These are phyloP conservation scores for Botrytis porri DNA, from an alignment of 2,329 filamentous ascomycete genomes.

Conservation along the genomic window DNA sequence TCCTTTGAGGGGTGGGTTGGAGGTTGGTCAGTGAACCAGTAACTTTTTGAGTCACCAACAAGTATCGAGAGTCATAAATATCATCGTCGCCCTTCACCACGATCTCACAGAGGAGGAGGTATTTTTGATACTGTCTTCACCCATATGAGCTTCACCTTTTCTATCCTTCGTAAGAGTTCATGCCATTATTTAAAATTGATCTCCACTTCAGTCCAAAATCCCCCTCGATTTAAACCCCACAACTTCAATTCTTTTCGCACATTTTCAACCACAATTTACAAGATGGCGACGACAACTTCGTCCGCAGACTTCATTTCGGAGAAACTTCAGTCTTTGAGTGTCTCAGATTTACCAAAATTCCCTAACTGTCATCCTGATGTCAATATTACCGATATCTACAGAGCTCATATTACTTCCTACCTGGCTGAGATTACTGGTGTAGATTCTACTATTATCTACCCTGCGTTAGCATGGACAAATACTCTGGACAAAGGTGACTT, in stretches of 20 bases:
- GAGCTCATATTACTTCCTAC: slow-evolving; percentile 69
- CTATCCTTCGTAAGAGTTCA: not conserved
- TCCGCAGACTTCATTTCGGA: slow-evolving; percentile 24
- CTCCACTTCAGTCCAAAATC: slow-evolving; percentile 18
- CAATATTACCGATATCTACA: slow-evolving; percentile 78
- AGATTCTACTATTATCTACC: slow-evolving; percentile 68
- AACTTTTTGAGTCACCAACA: not conserved
- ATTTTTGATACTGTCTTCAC: not conserved
- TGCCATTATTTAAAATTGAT: slow-evolving; percentile 3
- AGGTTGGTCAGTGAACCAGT: not conserved
- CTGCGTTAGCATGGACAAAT: slow-evolving; percentile 73
- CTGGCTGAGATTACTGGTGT: slow-evolving; percentile 68
- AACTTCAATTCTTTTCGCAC: slow-evolving; percentile 22
- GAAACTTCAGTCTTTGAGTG: slow-evolving; percentile 34
- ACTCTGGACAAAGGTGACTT: slow-evolving; percentile 81
- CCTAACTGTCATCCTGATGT: slow-evolving; percentile 61
- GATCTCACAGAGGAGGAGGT: not conserved
- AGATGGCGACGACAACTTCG: slow-evolving; percentile 31
- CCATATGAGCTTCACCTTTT: slow-evolving; percentile 10
- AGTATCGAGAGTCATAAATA: not conserved
- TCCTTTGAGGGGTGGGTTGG: not conserved
- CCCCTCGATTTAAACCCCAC: slow-evolving; percentile 21
- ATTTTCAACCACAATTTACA: slow-evolving; percentile 24
- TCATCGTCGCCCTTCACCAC: not conserved
- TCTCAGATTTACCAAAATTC: slow-evolving; percentile 40